These are phyloP conservation scores for Beauveria sp. DNA, from an alignment of 2,329 filamentous ascomycete genomes.

Conservation along the genomic window DNA sequence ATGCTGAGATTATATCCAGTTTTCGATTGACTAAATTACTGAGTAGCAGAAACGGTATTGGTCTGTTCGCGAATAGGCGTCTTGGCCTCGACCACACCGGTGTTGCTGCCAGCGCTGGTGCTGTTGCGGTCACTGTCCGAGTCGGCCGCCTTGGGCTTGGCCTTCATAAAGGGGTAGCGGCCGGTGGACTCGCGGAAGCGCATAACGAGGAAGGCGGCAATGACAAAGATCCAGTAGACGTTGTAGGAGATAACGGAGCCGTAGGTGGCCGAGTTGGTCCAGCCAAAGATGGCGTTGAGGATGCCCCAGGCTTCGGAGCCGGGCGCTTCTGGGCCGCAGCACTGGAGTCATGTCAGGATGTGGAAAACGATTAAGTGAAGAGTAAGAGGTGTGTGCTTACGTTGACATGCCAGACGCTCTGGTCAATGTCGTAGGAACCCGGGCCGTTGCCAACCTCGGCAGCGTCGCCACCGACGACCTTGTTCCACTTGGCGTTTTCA, in stretches of 20 bases:
- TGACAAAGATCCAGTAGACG: constrained; percentile 74
- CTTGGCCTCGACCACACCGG: constrained; percentile 18
- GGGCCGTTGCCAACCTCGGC: constrained; percentile 48
- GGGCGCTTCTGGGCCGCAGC: constrained; percentile 66
- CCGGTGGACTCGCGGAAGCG: constrained; percentile 57
- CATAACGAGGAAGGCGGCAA: constrained; percentile 59
- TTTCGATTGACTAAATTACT: neutral
- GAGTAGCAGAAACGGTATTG: constrained; percentile 8
- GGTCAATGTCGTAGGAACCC: constrained; percentile 70
- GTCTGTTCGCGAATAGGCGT: constrained; percentile 16
- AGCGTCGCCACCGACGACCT: constrained; percentile 51
- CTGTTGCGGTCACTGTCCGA: constrained; percentile 15
- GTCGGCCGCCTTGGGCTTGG: constrained; percentile 17
- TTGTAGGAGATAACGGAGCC: constrained; percentile 85
- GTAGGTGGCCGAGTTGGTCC: constrained; percentile 83
- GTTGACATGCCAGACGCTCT: constrained; percentile 78
- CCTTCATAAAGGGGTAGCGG: constrained; percentile 38
- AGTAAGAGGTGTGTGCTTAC: constrained; percentile 34
- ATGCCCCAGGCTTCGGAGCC: constrained; percentile 78
- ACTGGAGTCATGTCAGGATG: constrained; percentile 38
- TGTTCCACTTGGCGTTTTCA: constrained; percentile 62
- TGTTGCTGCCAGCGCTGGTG: constrained; percentile 20
- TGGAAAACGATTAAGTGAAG: constrained; percentile 2
- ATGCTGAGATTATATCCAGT: no score
- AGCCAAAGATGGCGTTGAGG: constrained; percentile 79